phyloP scores from a whole-genome alignment of 805 yeast species.

The Suhomyces xylopsoci region DNA sequence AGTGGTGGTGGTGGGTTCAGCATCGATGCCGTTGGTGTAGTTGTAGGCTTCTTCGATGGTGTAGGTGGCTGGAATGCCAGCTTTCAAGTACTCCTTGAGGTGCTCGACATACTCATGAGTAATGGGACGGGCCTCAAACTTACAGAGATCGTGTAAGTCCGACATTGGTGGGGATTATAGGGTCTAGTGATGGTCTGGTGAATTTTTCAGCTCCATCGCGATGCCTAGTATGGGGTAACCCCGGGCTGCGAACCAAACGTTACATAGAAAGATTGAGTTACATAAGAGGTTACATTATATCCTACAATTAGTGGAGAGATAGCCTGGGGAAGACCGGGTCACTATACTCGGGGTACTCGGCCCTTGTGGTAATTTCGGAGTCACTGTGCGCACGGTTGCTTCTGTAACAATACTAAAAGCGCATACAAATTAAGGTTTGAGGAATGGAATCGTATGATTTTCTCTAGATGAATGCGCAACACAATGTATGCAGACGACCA shows the following conservation, averaged over 20 bases:
- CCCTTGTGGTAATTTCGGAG: not conserved
- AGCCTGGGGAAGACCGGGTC: too few relatives aligned
- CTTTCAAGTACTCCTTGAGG: constrained; percentile 46
- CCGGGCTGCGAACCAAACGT: not conserved
- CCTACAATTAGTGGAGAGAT: too few relatives aligned
- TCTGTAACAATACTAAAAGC: not conserved
- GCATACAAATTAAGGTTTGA: not conserved
- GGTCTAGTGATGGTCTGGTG: not conserved
- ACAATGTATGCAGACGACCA: not conserved
- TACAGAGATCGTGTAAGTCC: constrained; percentile 67
- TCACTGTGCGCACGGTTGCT: not conserved
- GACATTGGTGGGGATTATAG: constrained; percentile 44
- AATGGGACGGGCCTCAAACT: constrained; percentile 49
- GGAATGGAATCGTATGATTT: not conserved
- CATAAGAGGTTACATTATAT: not conserved
- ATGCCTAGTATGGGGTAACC: not conserved
- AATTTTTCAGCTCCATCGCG: constrained; percentile 2
- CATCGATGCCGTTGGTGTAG: constrained; percentile 43
- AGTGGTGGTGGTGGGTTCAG: constrained; percentile 47
- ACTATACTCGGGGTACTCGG: too few relatives aligned
- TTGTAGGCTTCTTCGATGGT: constrained; percentile 74
- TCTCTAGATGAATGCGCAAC: not conserved
- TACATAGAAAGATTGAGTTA: not conserved
- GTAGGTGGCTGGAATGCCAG: constrained; percentile 80
- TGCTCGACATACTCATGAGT: constrained; percentile 40